Evolutionary conservation across 2,329 filamentous ascomycete genomes (phyloP), one percentile per base, ranked within the genome.

Genomic region (Periconia sp.): DNA sequence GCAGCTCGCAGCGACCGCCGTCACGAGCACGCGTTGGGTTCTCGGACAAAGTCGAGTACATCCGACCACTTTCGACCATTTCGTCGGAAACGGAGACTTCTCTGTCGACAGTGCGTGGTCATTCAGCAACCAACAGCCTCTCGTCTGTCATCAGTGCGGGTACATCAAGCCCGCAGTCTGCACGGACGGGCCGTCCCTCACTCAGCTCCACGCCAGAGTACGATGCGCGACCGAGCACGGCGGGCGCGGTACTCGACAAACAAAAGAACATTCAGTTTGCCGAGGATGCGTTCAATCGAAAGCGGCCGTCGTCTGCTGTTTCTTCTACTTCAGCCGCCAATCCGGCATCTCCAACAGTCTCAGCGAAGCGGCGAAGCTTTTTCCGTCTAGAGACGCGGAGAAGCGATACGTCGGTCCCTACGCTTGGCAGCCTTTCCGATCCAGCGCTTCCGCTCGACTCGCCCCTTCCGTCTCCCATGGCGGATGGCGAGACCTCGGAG

Each of bases 51-150:
- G 78, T 95, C 19, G 89, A 95, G 66, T 91, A 88, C 50, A 92
- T 92, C 56, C 82, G 89, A 9, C 91, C 92, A 0, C 72, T 95
- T 13, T 96, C 92, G 2, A 77, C 92, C 15, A 84, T 95, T 11
- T 95, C 90, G 1, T 92, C 85, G 15, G 90, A 94, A 65, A 90
- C 89, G 0, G 86, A 89, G 32, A 91, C 86, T 62, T 94, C 87
- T 3, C 74, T 83, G 40, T 78, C 78, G 1, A 90, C 88, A 1
- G 79, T 85, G 13, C 81, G 84, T 28, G 82, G 84, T 4, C 89
- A 92, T 65, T 89, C 86, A 2, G 78, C 89, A 23, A 87, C 87
- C 18, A 87, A 86, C 43, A 95, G 88, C 68, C 84, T 94, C 33
- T 91, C 88, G 4, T 95, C 89, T 0, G 77, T 92, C 29, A 76